phyloP scores from a whole-genome alignment of 2,329 filamentous ascomycete genomes.

The Scedosporium minutisporum region DNA sequence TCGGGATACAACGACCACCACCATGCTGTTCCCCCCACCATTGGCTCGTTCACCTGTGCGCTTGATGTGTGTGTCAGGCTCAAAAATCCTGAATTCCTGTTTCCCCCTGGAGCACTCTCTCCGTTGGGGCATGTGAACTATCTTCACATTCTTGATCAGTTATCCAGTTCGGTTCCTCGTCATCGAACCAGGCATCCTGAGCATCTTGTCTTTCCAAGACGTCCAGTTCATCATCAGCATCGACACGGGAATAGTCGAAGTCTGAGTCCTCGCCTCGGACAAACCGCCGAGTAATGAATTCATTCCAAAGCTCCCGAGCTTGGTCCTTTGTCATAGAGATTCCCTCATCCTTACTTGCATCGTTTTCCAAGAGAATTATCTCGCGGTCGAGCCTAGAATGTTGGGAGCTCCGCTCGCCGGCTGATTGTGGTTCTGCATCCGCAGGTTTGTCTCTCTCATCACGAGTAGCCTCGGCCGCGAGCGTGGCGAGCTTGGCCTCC shows the following conservation, averaged over 20 bases:
- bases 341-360: background rate
- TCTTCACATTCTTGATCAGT: constrained; percentile 25
- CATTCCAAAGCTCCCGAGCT: constrained; percentile 58
- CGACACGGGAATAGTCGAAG: constrained; percentile 66
- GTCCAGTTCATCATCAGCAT: constrained; percentile 64
- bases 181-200: constrained; percentile 72
- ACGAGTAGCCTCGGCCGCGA: constrained; percentile 27
- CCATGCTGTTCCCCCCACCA: background rate
- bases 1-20: no score
- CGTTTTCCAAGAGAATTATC: background rate
- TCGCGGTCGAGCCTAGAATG: background rate
- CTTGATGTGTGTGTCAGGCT: constrained; percentile 11
- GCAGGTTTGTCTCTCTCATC: background rate
- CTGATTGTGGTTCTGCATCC: background rate
- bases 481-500: constrained; percentile 61
- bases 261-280: constrained; percentile 65
- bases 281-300: constrained; percentile 66
- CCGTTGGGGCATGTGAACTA: background rate
- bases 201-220: constrained; percentile 47
- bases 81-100: constrained; percentile 66
- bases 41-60: background rate
- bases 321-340: constrained; percentile 43
- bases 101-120: constrained; percentile 36
- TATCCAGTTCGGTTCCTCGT: constrained; percentile 62
- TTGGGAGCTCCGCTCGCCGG: background rate